phyloP scores from a whole-genome alignment of 495 filamentous ascomycete species.

The Hypoxylon subgilvum region DNA sequence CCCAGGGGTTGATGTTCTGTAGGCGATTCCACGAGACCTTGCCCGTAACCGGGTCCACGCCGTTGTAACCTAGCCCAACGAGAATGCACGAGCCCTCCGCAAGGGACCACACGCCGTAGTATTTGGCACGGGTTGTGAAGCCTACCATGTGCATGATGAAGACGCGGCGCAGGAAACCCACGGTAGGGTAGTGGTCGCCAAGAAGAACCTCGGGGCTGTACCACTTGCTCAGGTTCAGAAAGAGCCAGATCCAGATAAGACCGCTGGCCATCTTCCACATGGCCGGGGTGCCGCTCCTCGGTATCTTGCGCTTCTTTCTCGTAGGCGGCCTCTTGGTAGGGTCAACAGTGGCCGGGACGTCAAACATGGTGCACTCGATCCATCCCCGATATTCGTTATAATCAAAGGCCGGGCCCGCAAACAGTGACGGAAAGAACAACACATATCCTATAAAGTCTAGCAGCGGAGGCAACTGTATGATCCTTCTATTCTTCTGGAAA shows the following conservation, averaged over 20 bases:
- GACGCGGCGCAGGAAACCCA: constrained; percentile 72
- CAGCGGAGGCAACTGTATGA: constrained; percentile 71
- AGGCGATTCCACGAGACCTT: constrained; percentile 88
- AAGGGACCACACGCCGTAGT: constrained; percentile 93
- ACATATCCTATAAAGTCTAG: constrained; percentile 89
- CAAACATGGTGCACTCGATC: constrained; percentile 94
- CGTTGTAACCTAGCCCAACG: constrained; percentile 91
- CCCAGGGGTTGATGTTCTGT: constrained; percentile 82
- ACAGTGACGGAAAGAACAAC: constrained; percentile 89
- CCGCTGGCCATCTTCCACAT: constrained; percentile 74
- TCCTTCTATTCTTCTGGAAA: constrained; percentile 80
- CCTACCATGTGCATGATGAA: constrained; percentile 82
- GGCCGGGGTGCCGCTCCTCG: constrained; percentile 86
- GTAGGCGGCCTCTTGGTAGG: constrained; percentile 81
- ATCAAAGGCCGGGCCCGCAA: constrained; percentile 90
- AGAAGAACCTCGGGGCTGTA: constrained; percentile 69
- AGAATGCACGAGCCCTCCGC: constrained; percentile 96
- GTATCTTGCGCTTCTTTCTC: constrained; percentile 92
- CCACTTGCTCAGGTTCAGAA: constrained; percentile 72
- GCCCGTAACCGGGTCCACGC: constrained; percentile 80
- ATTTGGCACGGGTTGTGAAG: constrained; percentile 82
- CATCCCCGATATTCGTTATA: constrained; percentile 89
- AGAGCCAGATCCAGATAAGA: constrained; percentile 77
- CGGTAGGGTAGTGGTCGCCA: constrained; percentile 65
- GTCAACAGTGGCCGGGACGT: constrained; percentile 77